Conservation (phyloP, 192 early-diverging fungal species). For the Powellomyces hirtus region DNA sequence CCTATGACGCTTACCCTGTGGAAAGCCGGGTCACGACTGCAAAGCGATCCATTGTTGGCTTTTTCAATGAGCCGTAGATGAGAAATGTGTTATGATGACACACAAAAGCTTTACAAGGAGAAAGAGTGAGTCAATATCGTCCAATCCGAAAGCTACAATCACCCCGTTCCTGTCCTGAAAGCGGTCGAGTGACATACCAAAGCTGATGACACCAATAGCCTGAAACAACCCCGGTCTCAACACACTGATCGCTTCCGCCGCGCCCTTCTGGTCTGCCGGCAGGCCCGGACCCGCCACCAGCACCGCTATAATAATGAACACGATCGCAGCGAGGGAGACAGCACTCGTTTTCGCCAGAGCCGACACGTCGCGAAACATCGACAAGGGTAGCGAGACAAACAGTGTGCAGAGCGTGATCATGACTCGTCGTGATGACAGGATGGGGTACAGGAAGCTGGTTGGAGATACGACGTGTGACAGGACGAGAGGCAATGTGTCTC, state of each 20-base stretch:
- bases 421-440: slow-evolving; percentile 67
- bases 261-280: slow-evolving; percentile 64
- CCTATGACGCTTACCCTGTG: slow-evolving; percentile 42
- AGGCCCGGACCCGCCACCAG: slow-evolving; percentile 38
- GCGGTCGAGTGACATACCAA: slow-evolving; percentile 65
- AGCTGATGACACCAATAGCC: slow-evolving; percentile 85
- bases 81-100: slow-evolving; percentile 95
- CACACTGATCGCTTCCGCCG: slow-evolving; percentile 6
- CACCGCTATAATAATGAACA: slow-evolving; percentile 59
- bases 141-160: too few species aligned
- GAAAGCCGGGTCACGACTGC: slow-evolving; percentile 80
- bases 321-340: slow-evolving; percentile 78
- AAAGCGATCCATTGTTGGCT: slow-evolving; percentile 84
- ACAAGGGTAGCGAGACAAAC: slow-evolving; percentile 78
- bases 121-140: too few species aligned
- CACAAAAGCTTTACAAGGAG: slow-evolving; percentile 80
- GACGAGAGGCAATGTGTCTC: slow-evolving; percentile 88
- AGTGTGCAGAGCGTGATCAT: slow-evolving; percentile 78
- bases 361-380: slow-evolving; percentile 82
- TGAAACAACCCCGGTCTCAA: slow-evolving; percentile 25
- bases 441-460: slow-evolving; percentile 50
- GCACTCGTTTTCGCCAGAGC: slow-evolving; percentile 86
- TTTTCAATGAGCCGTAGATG: slow-evolving; percentile 80
- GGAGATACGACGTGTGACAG: slow-evolving; percentile 66
- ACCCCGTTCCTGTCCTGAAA: too few species aligned